Conservation (phyloP, 192 early-diverging fungal genomes). For the Jimgerdemannia flammicorona region DNA sequence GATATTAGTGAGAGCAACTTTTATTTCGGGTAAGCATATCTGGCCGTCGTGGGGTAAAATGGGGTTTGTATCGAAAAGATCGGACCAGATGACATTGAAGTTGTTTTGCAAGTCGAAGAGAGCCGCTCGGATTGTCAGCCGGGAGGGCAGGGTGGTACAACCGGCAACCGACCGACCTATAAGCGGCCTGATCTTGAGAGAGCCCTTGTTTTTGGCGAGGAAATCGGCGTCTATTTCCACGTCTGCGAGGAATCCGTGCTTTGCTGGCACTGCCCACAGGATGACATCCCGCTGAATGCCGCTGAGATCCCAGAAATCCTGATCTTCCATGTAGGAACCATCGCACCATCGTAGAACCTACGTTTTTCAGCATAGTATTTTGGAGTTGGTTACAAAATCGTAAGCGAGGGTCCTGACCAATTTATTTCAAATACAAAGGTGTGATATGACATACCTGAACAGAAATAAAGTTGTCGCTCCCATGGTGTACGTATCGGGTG, state of each 20-base stretch:
- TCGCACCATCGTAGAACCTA: conserved; percentile 10
- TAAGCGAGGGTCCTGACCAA: too few relatives aligned
- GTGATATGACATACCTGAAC: not conserved
- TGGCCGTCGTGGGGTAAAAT: not conserved
- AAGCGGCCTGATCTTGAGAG: too few relatives aligned
- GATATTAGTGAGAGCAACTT: not conserved
- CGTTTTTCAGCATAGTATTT: too few relatives aligned
- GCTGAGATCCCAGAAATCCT: conserved; percentile 14
- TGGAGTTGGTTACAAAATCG: too few relatives aligned
- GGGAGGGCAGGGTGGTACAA: not conserved
- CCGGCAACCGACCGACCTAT: not conserved
- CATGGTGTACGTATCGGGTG: not conserved
- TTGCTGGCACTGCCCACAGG: conserved; percentile 1
- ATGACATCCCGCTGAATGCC: conserved; percentile 11
- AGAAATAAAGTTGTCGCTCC: conserved; percentile 5
- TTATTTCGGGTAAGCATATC: not conserved
- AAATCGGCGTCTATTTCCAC: conserved; percentile 1
- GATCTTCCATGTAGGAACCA: conserved; percentile 12
- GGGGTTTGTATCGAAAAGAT: not conserved
- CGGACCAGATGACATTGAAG: not conserved
- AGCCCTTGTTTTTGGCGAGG: not conserved
- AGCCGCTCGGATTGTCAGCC: not conserved
- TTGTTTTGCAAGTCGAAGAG: not conserved
- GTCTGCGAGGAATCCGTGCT: not conserved
- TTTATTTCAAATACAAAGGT: too few relatives aligned